Evolutionary conservation across 2,329 filamentous ascomycete genomes (phyloP).

Genomic region (Beauveria scarabaeidicola): DNA sequence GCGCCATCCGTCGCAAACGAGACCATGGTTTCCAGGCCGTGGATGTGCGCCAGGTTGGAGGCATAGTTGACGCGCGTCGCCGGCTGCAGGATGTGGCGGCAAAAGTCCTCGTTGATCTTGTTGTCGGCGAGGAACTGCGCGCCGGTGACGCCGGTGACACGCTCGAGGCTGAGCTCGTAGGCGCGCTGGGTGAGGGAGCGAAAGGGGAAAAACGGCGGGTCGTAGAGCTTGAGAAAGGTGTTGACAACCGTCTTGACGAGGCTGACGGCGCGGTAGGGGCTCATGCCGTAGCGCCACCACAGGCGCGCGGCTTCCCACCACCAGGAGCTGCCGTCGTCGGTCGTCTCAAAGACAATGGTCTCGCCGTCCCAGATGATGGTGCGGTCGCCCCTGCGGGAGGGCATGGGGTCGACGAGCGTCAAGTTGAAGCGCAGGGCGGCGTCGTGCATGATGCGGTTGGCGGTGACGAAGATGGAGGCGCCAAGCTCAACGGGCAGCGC

Average conservation of each 20-base stretch:
- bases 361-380: constrained; percentile 81
- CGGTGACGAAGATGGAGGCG: constrained; percentile 81
- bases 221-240: constrained; percentile 73
- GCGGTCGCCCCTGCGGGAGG: constrained; percentile 41
- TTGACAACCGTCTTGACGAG: constrained; percentile 64
- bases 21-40: constrained; percentile 83
- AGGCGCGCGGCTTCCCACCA: constrained; percentile 80
- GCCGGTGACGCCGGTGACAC: constrained; percentile 62
- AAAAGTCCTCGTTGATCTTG: constrained; percentile 58
- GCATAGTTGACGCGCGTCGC: constrained; percentile 92
- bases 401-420: constrained; percentile 36
- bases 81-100: constrained; percentile 78
- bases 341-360: constrained; percentile 59
- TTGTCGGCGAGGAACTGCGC: constrained; percentile 61
- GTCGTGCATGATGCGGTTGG: constrained; percentile 74
- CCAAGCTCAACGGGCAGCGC: constrained; percentile 70
- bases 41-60: constrained; percentile 76
- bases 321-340: constrained; percentile 46
- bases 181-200: constrained; percentile 61
- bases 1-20: constrained; percentile 86
- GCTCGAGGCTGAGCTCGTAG: constrained; percentile 57
- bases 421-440: constrained; percentile 67
- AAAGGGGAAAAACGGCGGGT: constrained; percentile 78
- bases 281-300: constrained; percentile 75
- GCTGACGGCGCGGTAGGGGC: constrained; percentile 63